Evolutionary conservation across 495 filamentous ascomycete genomes (phyloP), one percentile per base, ranked within the genome.

Genomic region (Staphylotrichum tortipilum): DNA sequence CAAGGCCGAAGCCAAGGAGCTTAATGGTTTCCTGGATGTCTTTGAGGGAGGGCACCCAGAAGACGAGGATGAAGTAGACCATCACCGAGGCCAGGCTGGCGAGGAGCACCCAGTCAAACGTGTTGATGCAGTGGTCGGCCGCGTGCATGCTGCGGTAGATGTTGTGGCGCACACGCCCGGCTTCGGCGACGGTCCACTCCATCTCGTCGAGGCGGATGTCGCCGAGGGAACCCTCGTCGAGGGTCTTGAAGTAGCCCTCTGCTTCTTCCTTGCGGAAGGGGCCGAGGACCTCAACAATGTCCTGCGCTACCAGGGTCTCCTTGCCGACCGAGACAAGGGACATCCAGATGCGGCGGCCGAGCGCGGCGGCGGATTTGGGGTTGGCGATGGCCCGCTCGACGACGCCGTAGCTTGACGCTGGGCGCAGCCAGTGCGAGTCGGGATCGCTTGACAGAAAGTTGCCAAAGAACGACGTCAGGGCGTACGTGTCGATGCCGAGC

Each of bases 1-100:
- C 84, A 23, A 89, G 64, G 8, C 84, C 88, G 12, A 90, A 73
- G 28, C 88, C 69, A 3, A 86, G 77, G 29, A 83, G 85, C 45
- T 84, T 83, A 48, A 57, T 29, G 3, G 57, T 61, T 8, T 55
- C 45, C 19, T 62, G 57, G 18, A 64, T 62, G 6, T 56, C 49
- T 30, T 62, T 62, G 36, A 64, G 54, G 14, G 56, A 41, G 12
- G 56, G 55, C n/a, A 62, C 49, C 40, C 54, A 60, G 38, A 41
- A 37, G 30, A 53, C 33, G 22, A 61, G 36, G 61, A 80, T 76
- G 60, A 89, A 85, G 50, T 89, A 76, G 21, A 89, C 65, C 56
- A 89, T 62, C 46, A 79, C 69, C 38, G 83, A 67, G 40, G 86
- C 69, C 44, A 80, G 74, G 23, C 81, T 78, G 34, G 84, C 43